Evolutionary conservation across 306 rosid genomes (phyloP).

Genomic region (Rosa rugosa): DNA sequence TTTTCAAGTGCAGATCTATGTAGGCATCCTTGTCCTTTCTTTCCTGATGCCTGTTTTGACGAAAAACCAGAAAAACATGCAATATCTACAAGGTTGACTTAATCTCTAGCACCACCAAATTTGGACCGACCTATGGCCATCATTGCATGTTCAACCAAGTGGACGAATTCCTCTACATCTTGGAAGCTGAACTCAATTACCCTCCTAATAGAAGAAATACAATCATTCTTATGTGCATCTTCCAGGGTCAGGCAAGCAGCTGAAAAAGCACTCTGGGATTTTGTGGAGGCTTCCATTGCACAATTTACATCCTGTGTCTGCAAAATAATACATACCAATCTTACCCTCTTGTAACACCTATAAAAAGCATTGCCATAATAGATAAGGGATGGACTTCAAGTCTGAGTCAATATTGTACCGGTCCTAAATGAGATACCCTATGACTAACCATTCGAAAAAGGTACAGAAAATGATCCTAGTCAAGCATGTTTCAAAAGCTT

Average conservation of each 20-base stretch:
- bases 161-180: constrained; percentile 65
- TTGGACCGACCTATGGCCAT: constrained; percentile 56
- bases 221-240: constrained; percentile 51
- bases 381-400: constrained; percentile 3
- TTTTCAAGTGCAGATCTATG: constrained; percentile 35
- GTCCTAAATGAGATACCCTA: not conserved
- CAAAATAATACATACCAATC: constrained; percentile 28
- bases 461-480: not conserved
- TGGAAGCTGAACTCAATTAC: constrained; percentile 84
- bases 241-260: constrained; percentile 43
- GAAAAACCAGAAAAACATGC: constrained; percentile 27
- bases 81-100: constrained; percentile 57
- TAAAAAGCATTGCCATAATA: constrained; percentile 15
- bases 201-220: constrained; percentile 52
- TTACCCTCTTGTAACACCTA: constrained; percentile 25
- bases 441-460: constrained; percentile 1
- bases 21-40: constrained; percentile 33
- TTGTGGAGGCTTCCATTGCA: constrained; percentile 74
- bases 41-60: constrained; percentile 42
- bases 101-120: constrained; percentile 62
- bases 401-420: not conserved
- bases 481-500: not conserved
- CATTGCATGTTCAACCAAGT: constrained; percentile 55
- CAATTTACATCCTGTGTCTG: constrained; percentile 60
- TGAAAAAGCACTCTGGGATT: constrained; percentile 54